Base-by-base conservation (phyloP, 345 rosid genomes). In the Sisymbrium irio region DNA sequence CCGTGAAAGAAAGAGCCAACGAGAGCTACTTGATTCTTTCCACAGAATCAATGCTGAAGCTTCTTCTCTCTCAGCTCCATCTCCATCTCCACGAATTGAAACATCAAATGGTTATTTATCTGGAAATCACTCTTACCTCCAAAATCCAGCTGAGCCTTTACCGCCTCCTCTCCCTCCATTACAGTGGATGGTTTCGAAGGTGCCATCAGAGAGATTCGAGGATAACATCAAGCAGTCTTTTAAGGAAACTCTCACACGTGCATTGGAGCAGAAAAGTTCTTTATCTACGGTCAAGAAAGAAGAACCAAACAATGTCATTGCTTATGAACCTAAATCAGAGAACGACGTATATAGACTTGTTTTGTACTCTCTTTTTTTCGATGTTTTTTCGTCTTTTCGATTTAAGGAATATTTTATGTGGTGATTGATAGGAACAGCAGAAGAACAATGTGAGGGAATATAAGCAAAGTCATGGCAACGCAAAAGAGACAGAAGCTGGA, bases 141-240 rank as follows among this genome's bases (percentile, higher is more conserved):
- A 82, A 20, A 62, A 65, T 71, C 69, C 79, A 57, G 60, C 19
- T 36, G 76, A 77, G 13, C 89, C 91, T 25, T 65, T 69, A 18
- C 87, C 95, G 22, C 96, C 97, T 0, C 91, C 96, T 2, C 88
- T 81, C 37, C 97, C 97, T 57, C 97, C 96, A 14, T 71, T 78
- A 20, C 87, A 92, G 59, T 87, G 97, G 81, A 77, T 64, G 76
- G 78, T 73, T 76, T 65, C 84, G 2, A 85, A 86, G 67, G 47
- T 80, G 42, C 57, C 70, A 30, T 53, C 82, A 3, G 78, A 40
- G 58, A 54, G 17, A 51, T 25, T 49, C 33, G 79, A 78, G 33
- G 83, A 82, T 64, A 80, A 73, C 64, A 79, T 69, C 72, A 81
- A 78, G 17, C 54, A 62, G 72, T 37, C 79, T 36, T 64, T 66